These are phyloP conservation scores for Dothiorella sarmentorum DNA, from an alignment of 2,329 filamentous ascomycete genomes.

Conservation along the genomic window DNA sequence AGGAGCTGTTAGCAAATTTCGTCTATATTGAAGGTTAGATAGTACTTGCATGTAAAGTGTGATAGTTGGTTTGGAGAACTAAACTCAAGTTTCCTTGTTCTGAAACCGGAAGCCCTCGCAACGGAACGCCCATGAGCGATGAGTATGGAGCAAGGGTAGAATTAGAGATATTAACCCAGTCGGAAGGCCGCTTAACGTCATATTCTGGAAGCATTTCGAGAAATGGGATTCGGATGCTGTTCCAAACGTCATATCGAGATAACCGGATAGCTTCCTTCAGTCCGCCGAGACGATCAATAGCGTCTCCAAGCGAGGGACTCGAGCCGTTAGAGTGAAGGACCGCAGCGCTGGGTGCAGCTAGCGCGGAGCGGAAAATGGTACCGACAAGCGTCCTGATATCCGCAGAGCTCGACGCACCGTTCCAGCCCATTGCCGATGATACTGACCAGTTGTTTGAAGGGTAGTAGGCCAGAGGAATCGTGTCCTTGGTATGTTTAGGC, in stretches of 20 bases:
- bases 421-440: background rate
- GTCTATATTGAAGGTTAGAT: too few relatives aligned
- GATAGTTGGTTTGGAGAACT: background rate
- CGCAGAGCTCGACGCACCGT: background rate
- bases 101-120: background rate
- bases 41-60: background rate
- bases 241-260: background rate
- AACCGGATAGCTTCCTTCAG: background rate
- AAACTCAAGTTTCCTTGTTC: background rate
- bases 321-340: background rate
- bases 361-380: background rate
- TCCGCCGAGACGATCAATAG: background rate
- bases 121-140: background rate
- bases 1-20: background rate
- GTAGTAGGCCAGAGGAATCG: background rate
- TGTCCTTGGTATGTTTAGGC: too few relatives aligned
- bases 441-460: background rate
- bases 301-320: background rate
- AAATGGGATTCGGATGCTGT: background rate
- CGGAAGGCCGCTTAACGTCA: background rate
- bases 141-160: background rate
- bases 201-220: background rate
- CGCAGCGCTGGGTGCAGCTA: background rate
- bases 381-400: background rate
- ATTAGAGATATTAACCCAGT: background rate